A percentile compares a stretch with the other conserved stretches of the same genome.
These are phyloP conservation scores for Clonostachys sp. DNA, from an alignment of 2,329 filamentous ascomycete species.

Conservation along the genomic window DNA sequence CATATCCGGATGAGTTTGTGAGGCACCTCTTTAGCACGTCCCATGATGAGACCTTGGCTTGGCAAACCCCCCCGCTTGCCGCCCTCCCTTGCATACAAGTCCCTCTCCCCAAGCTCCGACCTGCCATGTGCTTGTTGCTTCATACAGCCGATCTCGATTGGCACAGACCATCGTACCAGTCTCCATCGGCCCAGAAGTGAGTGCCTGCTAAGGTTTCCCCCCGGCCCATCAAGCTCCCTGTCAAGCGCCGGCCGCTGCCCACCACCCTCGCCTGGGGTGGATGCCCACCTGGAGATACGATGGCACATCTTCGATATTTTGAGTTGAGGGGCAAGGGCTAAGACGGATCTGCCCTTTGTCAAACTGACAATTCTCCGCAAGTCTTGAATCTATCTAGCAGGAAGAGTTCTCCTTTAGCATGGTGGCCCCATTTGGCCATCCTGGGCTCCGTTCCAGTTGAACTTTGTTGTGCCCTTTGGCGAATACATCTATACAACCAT, in stretches of 20 bases:
- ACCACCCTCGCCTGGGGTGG: too few species aligned
- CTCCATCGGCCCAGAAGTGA: constrained; percentile 11
- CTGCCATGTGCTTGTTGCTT: constrained; percentile 27
- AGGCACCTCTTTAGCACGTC: constrained; percentile 2
- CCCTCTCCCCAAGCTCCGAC: constrained; percentile 5
- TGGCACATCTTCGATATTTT: too few species aligned
- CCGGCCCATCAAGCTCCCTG: background rate
- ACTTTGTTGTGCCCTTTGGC: constrained; percentile 19
- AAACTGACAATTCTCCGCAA: too few species aligned
- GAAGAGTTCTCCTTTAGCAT: too few species aligned
- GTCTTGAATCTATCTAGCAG: too few species aligned
- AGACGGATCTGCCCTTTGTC: too few species aligned
- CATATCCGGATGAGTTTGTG: background rate
- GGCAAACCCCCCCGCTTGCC: constrained; percentile 8
- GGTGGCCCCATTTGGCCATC: too few species aligned
- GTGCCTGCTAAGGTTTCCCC: constrained; percentile 4
- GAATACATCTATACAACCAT: constrained; percentile 36
- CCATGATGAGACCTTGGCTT: constrained; percentile 14
- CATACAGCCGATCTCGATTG: constrained; percentile 17
- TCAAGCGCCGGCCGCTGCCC: background rate
- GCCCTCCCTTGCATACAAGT: constrained; percentile 23
- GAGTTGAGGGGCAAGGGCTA: too few species aligned
- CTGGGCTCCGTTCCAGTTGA: constrained; percentile 28
- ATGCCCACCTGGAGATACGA: too few species aligned
- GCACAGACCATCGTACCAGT: constrained; percentile 14